These are phyloP conservation scores for Allomyces javanicus DNA, from an alignment of 192 early-diverging fungal species.

Conservation along the genomic window DNA sequence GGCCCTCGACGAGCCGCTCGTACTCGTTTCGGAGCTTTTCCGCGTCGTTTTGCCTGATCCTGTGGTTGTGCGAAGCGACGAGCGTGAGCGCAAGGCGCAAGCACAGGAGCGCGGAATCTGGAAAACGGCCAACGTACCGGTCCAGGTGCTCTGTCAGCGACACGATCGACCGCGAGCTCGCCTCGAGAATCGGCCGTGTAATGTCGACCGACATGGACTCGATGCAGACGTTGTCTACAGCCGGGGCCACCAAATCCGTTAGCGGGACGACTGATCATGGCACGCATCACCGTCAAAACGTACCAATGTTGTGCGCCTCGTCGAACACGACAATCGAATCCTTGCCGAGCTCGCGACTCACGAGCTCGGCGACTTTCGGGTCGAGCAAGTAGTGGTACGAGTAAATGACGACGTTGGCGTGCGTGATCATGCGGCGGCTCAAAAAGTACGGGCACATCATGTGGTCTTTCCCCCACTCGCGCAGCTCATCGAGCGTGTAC, in stretches of 20 bases:
- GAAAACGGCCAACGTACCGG: constrained; percentile 20
- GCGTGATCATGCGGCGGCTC: constrained; percentile 59
- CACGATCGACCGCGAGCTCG: constrained; percentile 60
- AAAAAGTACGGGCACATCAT: constrained; percentile 89
- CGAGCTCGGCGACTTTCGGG: constrained; percentile 94
- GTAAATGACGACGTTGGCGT: constrained; percentile 94
- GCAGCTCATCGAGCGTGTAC: constrained; percentile 91
- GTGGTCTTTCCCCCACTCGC: constrained; percentile 49
- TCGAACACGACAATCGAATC: constrained; percentile 98
- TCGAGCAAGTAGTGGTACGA: constrained; percentile 99
- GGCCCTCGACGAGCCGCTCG: constrained; percentile 63
- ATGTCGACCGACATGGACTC: constrained; percentile 92
- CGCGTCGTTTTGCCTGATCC: constrained; percentile 68
- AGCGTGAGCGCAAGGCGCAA: no score
- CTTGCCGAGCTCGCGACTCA: constrained; percentile 83
- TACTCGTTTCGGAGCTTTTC: constrained; percentile 84
- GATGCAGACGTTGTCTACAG: constrained; percentile 97
- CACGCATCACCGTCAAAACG: background rate
- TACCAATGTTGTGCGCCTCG: constrained; percentile 98
- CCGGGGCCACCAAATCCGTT: background rate
- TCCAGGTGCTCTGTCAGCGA: constrained; percentile 49
- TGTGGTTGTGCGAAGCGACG: constrained; percentile 2
- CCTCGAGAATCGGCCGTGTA: constrained; percentile 71
- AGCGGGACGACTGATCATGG: constrained; percentile 1
- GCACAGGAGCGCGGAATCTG: no score